Conservation (phyloP, 768 basidiomycete species). For the Antrodiella citrinella region DNA sequence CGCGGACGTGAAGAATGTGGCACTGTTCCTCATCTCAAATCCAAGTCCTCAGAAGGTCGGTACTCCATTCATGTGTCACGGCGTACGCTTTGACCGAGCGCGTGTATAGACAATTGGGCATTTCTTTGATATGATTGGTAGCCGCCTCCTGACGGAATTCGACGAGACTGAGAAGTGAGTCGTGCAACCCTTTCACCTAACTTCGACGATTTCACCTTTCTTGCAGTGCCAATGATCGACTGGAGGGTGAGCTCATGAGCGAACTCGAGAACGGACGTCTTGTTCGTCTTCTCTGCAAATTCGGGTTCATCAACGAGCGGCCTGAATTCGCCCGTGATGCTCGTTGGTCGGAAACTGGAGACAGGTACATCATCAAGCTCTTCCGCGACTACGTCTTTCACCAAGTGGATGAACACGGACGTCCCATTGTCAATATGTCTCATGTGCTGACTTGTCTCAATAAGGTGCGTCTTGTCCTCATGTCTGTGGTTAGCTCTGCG, state of each 20-base stretch:
- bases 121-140: conserved; percentile 72
- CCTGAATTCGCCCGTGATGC: conserved; percentile 96
- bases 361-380: conserved; percentile 94
- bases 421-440: conserved; percentile 81
- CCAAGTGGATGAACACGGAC: conserved; percentile 85
- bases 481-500: neutral
- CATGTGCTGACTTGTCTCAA: conserved; percentile 91
- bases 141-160: conserved; percentile 67
- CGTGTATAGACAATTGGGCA: conserved; percentile 60
- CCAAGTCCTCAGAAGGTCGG: conserved; percentile 54
- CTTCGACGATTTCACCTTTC: conserved; percentile 2
- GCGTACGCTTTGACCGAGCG: neutral
- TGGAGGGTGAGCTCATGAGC: conserved; percentile 77
- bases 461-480: conserved; percentile 49
- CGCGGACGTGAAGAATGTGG: conserved; percentile 72
- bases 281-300: conserved; percentile 83
- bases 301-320: conserved; percentile 98
- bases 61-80: neutral
- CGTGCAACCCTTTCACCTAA: neutral
- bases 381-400: conserved; percentile 99
- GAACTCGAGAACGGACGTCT: conserved; percentile 94
- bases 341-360: conserved; percentile 97
- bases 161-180: conserved; percentile 74
- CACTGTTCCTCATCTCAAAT: conserved; percentile 71
- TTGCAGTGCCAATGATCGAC: conserved; percentile 63